Evolutionary conservation across 345 rosid genomes (phyloP).

Genomic region (Nasturtium officinale): DNA sequence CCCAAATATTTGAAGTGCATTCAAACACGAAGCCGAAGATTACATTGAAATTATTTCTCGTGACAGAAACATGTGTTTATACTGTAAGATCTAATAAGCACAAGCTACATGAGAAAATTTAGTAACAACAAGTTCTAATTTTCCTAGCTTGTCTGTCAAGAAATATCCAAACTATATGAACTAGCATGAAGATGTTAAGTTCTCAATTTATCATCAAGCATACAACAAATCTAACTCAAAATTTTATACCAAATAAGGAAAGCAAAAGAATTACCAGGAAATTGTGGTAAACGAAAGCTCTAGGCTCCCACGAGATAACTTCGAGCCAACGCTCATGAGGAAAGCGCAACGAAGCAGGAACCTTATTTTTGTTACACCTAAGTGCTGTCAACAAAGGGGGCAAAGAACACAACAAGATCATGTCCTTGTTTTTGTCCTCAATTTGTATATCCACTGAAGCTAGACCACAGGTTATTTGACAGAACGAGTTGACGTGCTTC

Average conservation of each 20-base stretch:
- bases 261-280: conserved; percentile 57
- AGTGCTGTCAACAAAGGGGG: conserved; percentile 12
- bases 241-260: background rate
- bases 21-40: background rate
- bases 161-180: background rate
- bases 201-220: background rate
- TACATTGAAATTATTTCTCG: background rate
- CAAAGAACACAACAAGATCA: background rate
- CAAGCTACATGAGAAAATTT: background rate
- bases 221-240: background rate
- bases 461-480: background rate
- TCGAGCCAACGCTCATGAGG: conserved; percentile 67
- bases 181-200: background rate
- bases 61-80: background rate
- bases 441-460: background rate
- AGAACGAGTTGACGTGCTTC: background rate
- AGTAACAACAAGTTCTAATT: background rate
- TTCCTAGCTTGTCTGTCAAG: background rate
- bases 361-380: background rate
- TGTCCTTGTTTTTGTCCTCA: background rate
- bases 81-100: background rate
- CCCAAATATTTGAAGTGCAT: background rate
- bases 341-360: background rate
- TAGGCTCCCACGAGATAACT: conserved; percentile 86
- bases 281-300: conserved; percentile 79